A percentile compares a stretch with the other conserved stretches of the same genome.
phyloP scores from a whole-genome alignment of 2,329 filamentous ascomycete genomes.

The Periconia sp. region DNA sequence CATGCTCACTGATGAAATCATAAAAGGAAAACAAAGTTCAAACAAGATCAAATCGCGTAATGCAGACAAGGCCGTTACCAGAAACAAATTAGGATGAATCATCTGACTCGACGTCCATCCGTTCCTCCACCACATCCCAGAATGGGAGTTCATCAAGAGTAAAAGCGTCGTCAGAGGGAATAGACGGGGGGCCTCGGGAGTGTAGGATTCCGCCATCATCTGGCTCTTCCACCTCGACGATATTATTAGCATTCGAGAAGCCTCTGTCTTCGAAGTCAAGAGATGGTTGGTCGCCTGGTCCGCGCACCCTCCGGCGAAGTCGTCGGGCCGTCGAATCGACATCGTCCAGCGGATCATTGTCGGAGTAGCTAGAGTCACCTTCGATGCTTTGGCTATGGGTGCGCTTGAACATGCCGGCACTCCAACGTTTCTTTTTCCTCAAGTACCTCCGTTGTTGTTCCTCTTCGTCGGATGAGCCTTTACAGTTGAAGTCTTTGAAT shows the following conservation, averaged over 20 bases:
- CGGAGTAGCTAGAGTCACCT: constrained; percentile 51
- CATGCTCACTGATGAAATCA: constrained; percentile 16
- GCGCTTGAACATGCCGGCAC: constrained; percentile 52
- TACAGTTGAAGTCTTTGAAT: constrained; percentile 44
- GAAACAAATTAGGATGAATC: constrained; percentile 20
- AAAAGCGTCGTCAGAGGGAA: constrained; percentile 47
- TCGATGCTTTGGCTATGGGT: constrained; percentile 54
- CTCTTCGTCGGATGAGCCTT: constrained; percentile 41
- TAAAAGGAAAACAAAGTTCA: constrained; percentile 2
- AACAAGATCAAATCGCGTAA: constrained; percentile 1
- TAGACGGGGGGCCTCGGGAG: constrained; percentile 42
- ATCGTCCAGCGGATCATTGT: constrained; percentile 50
- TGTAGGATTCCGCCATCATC: constrained; percentile 36
- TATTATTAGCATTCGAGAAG: constrained; percentile 42
- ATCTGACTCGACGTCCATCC: constrained; percentile 35
- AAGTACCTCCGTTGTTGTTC: constrained; percentile 35
- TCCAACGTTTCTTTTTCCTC: constrained; percentile 50
- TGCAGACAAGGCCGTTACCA: constrained; percentile 8
- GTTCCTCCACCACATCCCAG: constrained; percentile 34
- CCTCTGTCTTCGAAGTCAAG: constrained; percentile 49
- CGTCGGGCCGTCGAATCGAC: constrained; percentile 47
- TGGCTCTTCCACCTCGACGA: constrained; percentile 47
- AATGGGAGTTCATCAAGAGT: constrained; percentile 47
- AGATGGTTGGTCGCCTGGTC: constrained; percentile 44
- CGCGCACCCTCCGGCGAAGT: constrained; percentile 50